phyloP scores from a whole-genome alignment of 2,329 filamentous ascomycete species.

The Cordyceps fumosorosea region DNA sequence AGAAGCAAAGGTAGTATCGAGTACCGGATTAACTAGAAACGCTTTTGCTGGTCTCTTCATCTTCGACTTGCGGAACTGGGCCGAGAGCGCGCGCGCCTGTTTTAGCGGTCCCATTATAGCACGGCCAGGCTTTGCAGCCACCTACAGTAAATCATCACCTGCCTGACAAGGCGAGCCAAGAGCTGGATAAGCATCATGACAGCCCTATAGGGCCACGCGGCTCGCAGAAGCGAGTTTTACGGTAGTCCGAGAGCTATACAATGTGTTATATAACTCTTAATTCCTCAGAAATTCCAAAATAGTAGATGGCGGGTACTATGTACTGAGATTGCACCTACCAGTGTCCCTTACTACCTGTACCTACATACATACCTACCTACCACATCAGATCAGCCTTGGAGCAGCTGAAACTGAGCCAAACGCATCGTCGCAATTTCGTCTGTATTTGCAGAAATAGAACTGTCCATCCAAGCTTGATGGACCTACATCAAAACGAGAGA shows the following conservation, averaged over 20 bases:
- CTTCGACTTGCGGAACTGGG: neutral
- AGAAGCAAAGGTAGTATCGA: too few species aligned
- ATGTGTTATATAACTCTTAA: too few species aligned
- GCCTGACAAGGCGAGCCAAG: neutral
- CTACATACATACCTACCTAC: too few species aligned
- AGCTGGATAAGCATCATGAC: neutral
- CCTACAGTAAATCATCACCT: neutral
- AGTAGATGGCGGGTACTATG: neutral
- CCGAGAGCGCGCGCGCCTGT: neutral
- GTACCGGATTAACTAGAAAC: too few species aligned
- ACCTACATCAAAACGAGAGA: neutral
- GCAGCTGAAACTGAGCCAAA: neutral
- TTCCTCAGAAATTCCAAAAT: too few species aligned
- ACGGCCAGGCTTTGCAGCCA: neutral
- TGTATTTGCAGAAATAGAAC: neutral
- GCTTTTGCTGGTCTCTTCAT: too few species aligned
- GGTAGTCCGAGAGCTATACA: neutral
- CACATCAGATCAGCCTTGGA: neutral
- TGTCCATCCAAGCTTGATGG: neutral
- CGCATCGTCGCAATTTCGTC: neutral
- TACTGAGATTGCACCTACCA: neutral
- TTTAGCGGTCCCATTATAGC: neutral
- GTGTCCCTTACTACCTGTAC: neutral
- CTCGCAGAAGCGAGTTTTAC: neutral
- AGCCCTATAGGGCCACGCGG: constrained; percentile 5